phyloP scores from a whole-genome alignment of 2,329 filamentous ascomycete genomes.

The Periglandula ipomoeae region DNA sequence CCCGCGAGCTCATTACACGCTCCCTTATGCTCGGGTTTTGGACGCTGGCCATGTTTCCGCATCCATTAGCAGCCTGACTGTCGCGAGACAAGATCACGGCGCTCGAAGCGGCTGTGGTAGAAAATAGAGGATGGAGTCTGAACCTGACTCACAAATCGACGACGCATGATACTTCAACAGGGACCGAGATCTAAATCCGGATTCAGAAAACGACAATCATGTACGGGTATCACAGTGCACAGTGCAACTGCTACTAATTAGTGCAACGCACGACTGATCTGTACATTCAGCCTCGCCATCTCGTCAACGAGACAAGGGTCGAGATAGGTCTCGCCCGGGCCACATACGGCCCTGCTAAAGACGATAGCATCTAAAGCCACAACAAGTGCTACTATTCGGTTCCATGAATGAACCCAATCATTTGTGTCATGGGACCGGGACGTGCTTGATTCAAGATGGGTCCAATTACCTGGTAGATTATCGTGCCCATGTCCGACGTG shows the following conservation, averaged over 20 bases:
- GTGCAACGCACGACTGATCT: not conserved
- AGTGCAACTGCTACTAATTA: not conserved
- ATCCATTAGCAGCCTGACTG: not conserved
- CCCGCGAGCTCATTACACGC: slow-evolving; percentile 11
- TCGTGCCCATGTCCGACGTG: slow-evolving; percentile 5
- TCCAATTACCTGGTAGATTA: slow-evolving; percentile 2
- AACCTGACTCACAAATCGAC: too few relatives aligned
- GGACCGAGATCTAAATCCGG: too few relatives aligned
- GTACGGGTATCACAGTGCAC: too few relatives aligned
- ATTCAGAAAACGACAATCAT: too few relatives aligned
- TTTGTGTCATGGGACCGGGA: slow-evolving; percentile 1
- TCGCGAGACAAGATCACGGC: not conserved
- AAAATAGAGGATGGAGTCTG: not conserved
- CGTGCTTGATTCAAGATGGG: slow-evolving; percentile 6
- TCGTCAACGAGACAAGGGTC: slow-evolving; percentile 17
- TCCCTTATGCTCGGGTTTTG: too few relatives aligned
- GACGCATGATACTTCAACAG: too few relatives aligned
- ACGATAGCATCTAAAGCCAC: slow-evolving; percentile 1
- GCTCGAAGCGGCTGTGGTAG: not conserved
- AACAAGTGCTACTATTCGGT: slow-evolving; percentile 5
- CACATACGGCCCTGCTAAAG: not conserved
- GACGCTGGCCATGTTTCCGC: not conserved
- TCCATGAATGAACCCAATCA: slow-evolving; percentile 1
- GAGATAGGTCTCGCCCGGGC: not conserved
- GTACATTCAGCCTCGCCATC: slow-evolving; percentile 6